phyloP scores from a whole-genome alignment of 1,284 basidiomycete species.

The Irpex rosettiformis region DNA sequence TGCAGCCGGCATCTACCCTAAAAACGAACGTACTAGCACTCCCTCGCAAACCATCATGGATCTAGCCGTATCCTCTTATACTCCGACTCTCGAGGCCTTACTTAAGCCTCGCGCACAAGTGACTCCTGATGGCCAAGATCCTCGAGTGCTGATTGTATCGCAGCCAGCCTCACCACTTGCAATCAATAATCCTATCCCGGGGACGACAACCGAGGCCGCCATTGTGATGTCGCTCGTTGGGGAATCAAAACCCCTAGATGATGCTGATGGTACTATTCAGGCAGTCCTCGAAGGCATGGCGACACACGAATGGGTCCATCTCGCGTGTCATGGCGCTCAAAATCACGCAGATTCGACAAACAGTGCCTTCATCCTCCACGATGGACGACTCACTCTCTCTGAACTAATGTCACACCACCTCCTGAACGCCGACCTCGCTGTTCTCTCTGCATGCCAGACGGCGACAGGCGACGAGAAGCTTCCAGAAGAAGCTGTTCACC shows the following conservation, averaged over 20 bases:
- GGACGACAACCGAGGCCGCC: neutral
- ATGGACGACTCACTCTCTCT: constrained; percentile 12
- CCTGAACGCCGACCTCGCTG: neutral
- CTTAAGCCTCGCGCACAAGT: neutral
- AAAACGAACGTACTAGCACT: neutral
- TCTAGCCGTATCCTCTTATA: neutral
- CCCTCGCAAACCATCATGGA: neutral
- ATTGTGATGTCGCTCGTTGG: neutral
- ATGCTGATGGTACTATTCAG: neutral
- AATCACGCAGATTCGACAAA: constrained; percentile 9
- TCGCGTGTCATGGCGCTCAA: constrained; percentile 20
- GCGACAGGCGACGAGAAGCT: neutral
- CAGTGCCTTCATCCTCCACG: constrained; percentile 17
- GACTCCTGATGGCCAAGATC: neutral
- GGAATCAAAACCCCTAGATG: neutral
- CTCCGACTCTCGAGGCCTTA: neutral
- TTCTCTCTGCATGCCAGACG: neutral
- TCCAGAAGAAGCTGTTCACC: neutral
- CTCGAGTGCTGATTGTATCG: neutral
- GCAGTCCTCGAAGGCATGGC: constrained; percentile 10
- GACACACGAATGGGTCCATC: constrained; percentile 16
- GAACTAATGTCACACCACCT: constrained; percentile 6
- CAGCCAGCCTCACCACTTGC: neutral
- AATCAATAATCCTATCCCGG: neutral
- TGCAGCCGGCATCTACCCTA: neutral